These are phyloP conservation scores for Neurospora sp. DNA, from an alignment of 495 filamentous ascomycete species.

Conservation along the genomic window DNA sequence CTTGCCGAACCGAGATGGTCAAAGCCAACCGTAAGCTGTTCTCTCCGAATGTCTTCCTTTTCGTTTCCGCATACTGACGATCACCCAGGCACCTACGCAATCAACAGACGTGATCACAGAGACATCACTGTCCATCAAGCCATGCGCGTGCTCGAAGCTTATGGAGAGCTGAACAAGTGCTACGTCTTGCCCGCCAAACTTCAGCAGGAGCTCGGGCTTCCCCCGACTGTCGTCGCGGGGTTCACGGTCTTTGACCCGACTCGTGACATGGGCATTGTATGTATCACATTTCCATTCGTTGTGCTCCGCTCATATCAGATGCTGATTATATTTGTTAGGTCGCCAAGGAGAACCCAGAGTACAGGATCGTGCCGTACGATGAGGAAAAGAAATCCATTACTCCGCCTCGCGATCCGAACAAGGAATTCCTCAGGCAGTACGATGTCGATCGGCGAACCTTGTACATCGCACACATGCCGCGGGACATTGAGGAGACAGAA, in stretches of 20 bases:
- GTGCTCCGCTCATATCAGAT: conserved; percentile 4
- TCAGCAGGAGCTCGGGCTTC: conserved; percentile 20
- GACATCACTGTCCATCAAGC: conserved; percentile 34
- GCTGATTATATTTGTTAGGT: conserved; percentile 14
- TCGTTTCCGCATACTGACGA: conserved; percentile 5
- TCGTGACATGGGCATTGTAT: conserved; percentile 31
- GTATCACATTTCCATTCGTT: conserved; percentile 2
- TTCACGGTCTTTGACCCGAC: conserved; percentile 36
- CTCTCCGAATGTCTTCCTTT: background rate
- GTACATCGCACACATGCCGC: conserved; percentile 42
- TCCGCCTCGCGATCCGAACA: conserved; percentile 15
- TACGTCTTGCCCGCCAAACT: conserved; percentile 18
- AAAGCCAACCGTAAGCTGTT: conserved; percentile 42
- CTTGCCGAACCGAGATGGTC: conserved; percentile 46
- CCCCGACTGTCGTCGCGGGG: conserved; percentile 40
- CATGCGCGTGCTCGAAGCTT: conserved; percentile 25
- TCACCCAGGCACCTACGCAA: conserved; percentile 37
- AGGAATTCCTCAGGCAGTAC: conserved; percentile 29
- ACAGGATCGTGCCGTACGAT: conserved; percentile 25
- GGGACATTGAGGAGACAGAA: conserved; percentile 23
- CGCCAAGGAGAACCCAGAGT: conserved; percentile 17
- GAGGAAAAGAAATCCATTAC: conserved; percentile 16
- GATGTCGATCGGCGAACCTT: conserved; percentile 40
- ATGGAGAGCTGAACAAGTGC: conserved; percentile 29
- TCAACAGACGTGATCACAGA: conserved; percentile 33